Base-by-base conservation (phyloP, 2,329 filamentous ascomycete species). In the Didymella lethalis region DNA sequence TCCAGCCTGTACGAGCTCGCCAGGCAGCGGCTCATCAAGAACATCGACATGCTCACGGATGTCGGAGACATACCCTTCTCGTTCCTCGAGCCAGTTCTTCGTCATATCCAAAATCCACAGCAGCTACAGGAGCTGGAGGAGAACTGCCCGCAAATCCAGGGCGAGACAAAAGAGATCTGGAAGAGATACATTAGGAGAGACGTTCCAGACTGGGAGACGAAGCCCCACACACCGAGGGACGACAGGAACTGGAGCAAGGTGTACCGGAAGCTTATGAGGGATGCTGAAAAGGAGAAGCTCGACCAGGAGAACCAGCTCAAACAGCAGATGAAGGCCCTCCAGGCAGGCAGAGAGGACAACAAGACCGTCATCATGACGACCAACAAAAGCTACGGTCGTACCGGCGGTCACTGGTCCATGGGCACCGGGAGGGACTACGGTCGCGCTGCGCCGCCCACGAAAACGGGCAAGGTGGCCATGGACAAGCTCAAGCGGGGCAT, bases 181-280 rank as follows among this genome's bases (percentile, higher is more conserved):
- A 78, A 87, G 41, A 84, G 86, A 28, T 85, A 97, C 70, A 95
- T 98, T 75, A 85, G 86, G 50, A 86, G 88, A 47, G 88, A 97
- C 69, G 91, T 97, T 62, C 87, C 88, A 2, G 80, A 86, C 55
- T 89, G 87, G 75, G 82, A 88, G 41, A 79, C 80, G 45, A 87
- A 90, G 71, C 85, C 86, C 26, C 85, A 88, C 65, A 81, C 86
- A 25, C 90, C 91, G 0, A 62, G 67, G 54, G 84, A 91, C 62
- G 86, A 89, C 0, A 81, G 81, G 34, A 87, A 87, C 59, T 97
- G 93, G 93, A 87, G 89, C 73, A 87, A 89, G 54, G 83, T 96
- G 14, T 97, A 96, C 79, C 81, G 72, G 18, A 81, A 80, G 61
- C 68, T 82, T 28, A 74, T 77, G 61, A 74, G 68, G 45, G 76